A percentile compares a stretch with the other conserved stretches of the same genome.
Evolutionary conservation across 257 asterid species (phyloP).

Genomic region (Dorcoceras hygrometricum): DNA sequence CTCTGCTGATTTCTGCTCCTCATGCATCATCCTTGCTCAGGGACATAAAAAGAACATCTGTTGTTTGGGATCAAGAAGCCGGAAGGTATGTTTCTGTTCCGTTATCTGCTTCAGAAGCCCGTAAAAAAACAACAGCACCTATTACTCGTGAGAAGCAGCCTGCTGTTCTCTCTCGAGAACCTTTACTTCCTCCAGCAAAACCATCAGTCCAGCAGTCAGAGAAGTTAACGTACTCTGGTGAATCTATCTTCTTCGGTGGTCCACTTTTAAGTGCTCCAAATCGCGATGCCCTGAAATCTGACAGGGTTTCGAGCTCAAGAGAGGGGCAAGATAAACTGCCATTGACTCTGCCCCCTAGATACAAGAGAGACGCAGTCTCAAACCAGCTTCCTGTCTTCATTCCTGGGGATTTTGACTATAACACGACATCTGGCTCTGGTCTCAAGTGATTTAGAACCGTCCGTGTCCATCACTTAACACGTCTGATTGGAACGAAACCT

Average conservation of each 20-base stretch:
- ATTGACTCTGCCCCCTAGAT: constrained; percentile 48
- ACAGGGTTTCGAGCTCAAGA: constrained; percentile 38
- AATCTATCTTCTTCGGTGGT: constrained; percentile 91
- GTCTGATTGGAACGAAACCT: constrained; percentile 33
- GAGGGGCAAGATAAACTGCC: constrained; percentile 49
- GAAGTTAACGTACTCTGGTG: constrained; percentile 66
- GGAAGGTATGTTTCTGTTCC: constrained; percentile 90
- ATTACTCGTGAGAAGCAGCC: constrained; percentile 44
- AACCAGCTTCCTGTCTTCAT: constrained; percentile 92
- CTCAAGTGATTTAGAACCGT: constrained; percentile 32
- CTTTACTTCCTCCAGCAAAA: constrained; percentile 31
- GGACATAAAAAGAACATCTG: constrained; percentile 88
- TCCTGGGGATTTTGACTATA: constrained; percentile 62
- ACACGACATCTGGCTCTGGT: constrained; percentile 45
- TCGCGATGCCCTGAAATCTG: constrained; percentile 48
- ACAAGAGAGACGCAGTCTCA: constrained; percentile 67
- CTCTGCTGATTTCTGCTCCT: constrained; percentile 38
- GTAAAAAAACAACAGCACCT: constrained; percentile 39
- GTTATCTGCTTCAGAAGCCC: constrained; percentile 59
- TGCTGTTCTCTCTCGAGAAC: constrained; percentile 32
- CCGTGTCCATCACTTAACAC: constrained; percentile 1
- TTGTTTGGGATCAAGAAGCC: constrained; percentile 97
- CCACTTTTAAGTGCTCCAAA: constrained; percentile 73
- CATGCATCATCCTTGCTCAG: constrained; percentile 55
- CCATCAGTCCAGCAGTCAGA: constrained; percentile 53